Percentiles rank a stretch among this genome's conserved stretches.
phyloP scores from a whole-genome alignment of 164 flowering plant species.

The Liriodendron chinense region DNA sequence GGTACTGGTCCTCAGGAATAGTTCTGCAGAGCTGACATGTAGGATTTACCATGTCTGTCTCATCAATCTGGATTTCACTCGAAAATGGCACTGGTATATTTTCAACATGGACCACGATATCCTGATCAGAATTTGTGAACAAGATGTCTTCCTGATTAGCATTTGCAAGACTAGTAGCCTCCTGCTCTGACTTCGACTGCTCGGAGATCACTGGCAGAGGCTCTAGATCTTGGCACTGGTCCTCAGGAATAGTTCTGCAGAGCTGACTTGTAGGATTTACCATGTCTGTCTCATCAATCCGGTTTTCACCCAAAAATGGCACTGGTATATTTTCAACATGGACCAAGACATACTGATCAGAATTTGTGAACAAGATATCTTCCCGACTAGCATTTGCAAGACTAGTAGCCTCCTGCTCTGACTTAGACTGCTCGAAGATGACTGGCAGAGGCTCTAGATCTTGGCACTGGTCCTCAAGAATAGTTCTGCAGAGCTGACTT shows the following conservation, averaged over 20 bases:
- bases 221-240: slow-evolving; percentile 23
- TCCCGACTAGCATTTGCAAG: slow-evolving; percentile 17
- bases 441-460: slow-evolving; percentile 20
- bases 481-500: slow-evolving; percentile 8
- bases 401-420: slow-evolving; percentile 21
- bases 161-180: slow-evolving; percentile 12
- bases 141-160: slow-evolving; percentile 21
- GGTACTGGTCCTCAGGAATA: slow-evolving; percentile 16
- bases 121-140: neutral
- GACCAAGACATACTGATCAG: too few species aligned
- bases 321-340: slow-evolving; percentile 20
- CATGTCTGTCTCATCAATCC: slow-evolving; percentile 35
- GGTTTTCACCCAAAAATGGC: slow-evolving; percentile 4
- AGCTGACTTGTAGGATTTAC: slow-evolving; percentile 32
- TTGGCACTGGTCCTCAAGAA: slow-evolving; percentile 19
- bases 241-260: slow-evolving; percentile 8
- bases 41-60: slow-evolving; percentile 51
- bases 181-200: slow-evolving; percentile 20
- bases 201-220: slow-evolving; percentile 17
- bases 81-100: slow-evolving; percentile 18
- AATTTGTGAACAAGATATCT: slow-evolving; percentile 11
- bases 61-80: neutral
- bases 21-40: slow-evolving; percentile 11
- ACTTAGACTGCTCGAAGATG: slow-evolving; percentile 16
- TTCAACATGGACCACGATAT: slow-evolving; percentile 12